These are phyloP conservation scores for Selaginella tamariscina DNA, from an alignment of 75 land plant genomes.

Conservation along the genomic window DNA sequence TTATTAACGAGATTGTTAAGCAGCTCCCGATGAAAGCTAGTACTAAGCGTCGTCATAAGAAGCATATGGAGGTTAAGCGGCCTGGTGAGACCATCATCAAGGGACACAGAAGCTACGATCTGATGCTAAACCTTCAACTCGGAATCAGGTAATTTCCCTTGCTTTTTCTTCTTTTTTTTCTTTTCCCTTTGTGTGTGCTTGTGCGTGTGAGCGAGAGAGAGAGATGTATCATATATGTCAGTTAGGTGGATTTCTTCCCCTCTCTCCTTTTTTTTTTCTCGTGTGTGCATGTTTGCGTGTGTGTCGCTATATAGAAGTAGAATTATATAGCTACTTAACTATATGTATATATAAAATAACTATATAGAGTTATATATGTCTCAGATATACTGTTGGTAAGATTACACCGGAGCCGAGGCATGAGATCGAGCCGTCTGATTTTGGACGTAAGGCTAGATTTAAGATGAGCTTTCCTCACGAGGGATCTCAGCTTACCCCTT, in stretches of 20 bases:
- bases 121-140: slow-evolving; percentile 93
- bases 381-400: slow-evolving; percentile 88
- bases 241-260: background rate
- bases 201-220: background rate
- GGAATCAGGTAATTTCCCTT: slow-evolving; percentile 67
- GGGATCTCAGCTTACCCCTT: slow-evolving; percentile 29
- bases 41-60: slow-evolving; percentile 42
- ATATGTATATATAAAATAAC: no score
- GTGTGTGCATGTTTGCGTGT: no score
- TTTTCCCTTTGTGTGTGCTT: background rate
- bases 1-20: slow-evolving; percentile 74
- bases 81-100: slow-evolving; percentile 18
- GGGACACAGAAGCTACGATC: slow-evolving; percentile 91
- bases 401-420: slow-evolving; percentile 82
- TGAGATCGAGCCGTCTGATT: slow-evolving; percentile 62
- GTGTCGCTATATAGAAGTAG: no score
- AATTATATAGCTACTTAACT: no score
- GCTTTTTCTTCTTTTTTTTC: background rate
- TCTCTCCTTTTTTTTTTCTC: no score
- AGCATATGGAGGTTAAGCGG: slow-evolving; percentile 30
- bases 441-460: slow-evolving; percentile 70
- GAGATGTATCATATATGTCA: background rate
- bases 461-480: slow-evolving; percentile 54
- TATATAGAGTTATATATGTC: no score
- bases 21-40: slow-evolving; percentile 31